Base-by-base conservation (phyloP, 441 rosid genomes). In the Adansonia gregorii region DNA sequence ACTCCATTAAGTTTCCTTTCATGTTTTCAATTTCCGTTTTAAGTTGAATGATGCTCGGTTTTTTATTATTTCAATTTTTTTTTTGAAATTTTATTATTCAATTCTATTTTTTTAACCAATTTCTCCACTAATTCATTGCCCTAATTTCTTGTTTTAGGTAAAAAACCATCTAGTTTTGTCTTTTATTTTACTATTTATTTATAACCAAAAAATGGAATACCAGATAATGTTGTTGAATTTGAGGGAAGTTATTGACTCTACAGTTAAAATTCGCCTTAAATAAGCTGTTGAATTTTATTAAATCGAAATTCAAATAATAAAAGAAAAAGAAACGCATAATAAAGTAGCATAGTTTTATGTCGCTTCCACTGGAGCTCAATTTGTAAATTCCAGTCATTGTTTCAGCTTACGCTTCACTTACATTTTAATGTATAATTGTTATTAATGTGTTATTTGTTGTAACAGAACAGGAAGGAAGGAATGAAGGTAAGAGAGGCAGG, bases 401-500 rank as follows among this genome's bases (percentile, higher is more conserved):
- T 17, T 71, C 48, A 4, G 61, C 15, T n/a, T 19, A 10, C 1
- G 3, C n/a, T 71, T 15, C 8, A 3, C 1, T 4, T 52, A 3
- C 7, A 31, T n/a, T 71, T 31, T 54, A 52, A 27, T 71, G 48
- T 71, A 27, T 6, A 27, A 27, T 74, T n/a, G 22, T 74, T 46
- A 6, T 45, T 61, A 15, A 27, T 74, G 58, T 68, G n/a, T 68
- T 46, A 46, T 68, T 11, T 48, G 17, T 68, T 58, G n/a, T 59
- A 48, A 82, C 95, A 94, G 98, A 95, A 94, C 85, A 95, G 94
- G 91, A 95, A 92, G 76, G 99, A 95, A 81, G 88, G 98, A 48
- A 92, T 94, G 88, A 95, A 95, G 87, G 99, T 95, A 80, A 91
- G 99, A 81, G 99, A 95, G 81, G 99, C 92, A 56, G 99, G 99